These are phyloP conservation scores for Rhodotorula diobovata DNA, from an alignment of 768 basidiomycete genomes.

Conservation along the genomic window DNA sequence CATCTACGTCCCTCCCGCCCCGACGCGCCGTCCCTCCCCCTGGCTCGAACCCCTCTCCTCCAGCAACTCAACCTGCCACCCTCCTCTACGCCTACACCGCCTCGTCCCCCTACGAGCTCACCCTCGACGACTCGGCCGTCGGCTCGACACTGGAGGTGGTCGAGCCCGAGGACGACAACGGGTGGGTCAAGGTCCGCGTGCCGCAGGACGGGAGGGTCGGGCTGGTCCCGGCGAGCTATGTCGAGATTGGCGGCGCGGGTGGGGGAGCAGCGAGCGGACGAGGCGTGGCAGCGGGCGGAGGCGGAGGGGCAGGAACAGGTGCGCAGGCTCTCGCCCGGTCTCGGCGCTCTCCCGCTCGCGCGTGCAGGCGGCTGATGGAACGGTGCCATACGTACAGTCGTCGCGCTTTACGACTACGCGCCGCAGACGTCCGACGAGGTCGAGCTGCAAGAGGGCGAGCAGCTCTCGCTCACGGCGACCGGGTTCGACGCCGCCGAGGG, in stretches of 20 bases:
- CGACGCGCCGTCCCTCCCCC: not conserved
- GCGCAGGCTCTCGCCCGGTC: not conserved
- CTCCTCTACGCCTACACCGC: not conserved
- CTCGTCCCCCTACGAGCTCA: no score
- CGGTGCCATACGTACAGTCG: not conserved
- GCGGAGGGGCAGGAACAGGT: not conserved
- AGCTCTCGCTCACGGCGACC: slow-evolving; percentile 7
- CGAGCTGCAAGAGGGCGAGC: slow-evolving; percentile 19
- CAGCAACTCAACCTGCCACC: not conserved
- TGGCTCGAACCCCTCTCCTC: not conserved
- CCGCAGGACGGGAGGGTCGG: slow-evolving; percentile 18
- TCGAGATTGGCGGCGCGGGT: not conserved
- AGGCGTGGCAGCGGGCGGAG: not conserved
- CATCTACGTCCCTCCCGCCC: not conserved
- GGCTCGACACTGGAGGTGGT: slow-evolving; percentile 11
- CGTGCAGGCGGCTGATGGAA: not conserved
- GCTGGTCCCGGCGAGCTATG: slow-evolving; percentile 29
- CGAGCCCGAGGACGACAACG: slow-evolving; percentile 17
- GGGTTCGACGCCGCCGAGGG: slow-evolving; percentile 28
- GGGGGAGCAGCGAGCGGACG: not conserved
- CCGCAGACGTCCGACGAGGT: slow-evolving; percentile 22
- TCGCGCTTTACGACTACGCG: slow-evolving; percentile 29
- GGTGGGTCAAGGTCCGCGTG: slow-evolving; percentile 27
- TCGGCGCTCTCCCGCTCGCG: no score
- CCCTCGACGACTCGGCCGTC: not conserved